Base-by-base conservation (phyloP, 495 filamentous ascomycete genomes). In the Polyplosphaeria fusca region DNA sequence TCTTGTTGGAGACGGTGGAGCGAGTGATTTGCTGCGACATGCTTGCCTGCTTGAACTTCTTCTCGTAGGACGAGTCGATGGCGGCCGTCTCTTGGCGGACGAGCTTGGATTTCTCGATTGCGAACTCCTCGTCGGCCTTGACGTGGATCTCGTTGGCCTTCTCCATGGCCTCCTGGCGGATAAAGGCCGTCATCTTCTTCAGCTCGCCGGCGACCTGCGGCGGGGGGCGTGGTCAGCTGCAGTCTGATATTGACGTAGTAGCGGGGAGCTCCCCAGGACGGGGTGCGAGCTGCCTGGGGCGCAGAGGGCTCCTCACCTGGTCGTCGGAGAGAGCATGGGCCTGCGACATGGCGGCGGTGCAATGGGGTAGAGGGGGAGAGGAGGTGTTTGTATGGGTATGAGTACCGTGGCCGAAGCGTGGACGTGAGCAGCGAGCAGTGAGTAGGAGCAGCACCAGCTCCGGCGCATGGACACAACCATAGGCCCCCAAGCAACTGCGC, bases 141-240 rank as follows among this genome's bases (percentile, higher is more conserved):
- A 96, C 83, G 61, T 89, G 79, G 76, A 99, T 97, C 73, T 99
- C 94, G 68, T 84, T 84, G 64, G 91, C 90, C 76, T 99, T 99
- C 71, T 99, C 94, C 32, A 84, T 76, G 22, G 94, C 94, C 80
- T 99, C 94, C 77, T 96, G 91, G 70, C 86, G 87, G 84, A 99
- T 99, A 87, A 99, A 99, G 71, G 91, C 89, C 41, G 94, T 97
- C 94, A 99, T 99, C 80, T 99, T 99, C 78, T 86, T 88, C 71
- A 99, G 88, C 81, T 99, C 94, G 72, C 82, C 81, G 68, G 85
- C 81, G 75, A 99, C 92, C 91, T 96, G 30, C 14, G 46, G 57
- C 18, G 20, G 30, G 7, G 47, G 3, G 1, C 16, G 18, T 23
- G 42, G 37, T 23, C 45, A 66, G 52, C 53, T 53, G 18, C 32